Evolutionary conservation across 139 green algal genomes (phyloP).

Genomic region (Coccomyxa sp.): DNA sequence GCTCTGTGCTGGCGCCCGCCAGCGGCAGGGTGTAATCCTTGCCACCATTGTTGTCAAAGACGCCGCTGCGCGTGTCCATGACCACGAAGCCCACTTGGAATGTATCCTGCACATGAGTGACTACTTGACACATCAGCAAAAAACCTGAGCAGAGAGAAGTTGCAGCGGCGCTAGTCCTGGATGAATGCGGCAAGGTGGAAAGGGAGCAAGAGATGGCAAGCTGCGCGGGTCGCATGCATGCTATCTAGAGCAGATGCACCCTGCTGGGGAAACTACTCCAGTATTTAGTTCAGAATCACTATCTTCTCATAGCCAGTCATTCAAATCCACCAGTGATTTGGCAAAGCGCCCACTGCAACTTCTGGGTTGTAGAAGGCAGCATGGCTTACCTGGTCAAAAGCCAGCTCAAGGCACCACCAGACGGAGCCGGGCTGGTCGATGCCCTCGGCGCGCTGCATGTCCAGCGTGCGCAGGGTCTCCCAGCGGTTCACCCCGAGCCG

Average conservation of each 20-base stretch:
- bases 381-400: slow-evolving; percentile 3
- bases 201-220: background rate
- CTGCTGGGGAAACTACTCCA: background rate
- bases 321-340: too few species aligned
- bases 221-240: background rate
- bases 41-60: slow-evolving; percentile 72
- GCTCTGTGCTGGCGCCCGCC: slow-evolving; percentile 47
- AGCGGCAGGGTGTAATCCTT: slow-evolving; percentile 66
- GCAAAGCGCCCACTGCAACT: too few species aligned
- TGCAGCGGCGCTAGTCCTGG: background rate
- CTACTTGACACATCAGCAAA: background rate
- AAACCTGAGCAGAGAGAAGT: background rate
- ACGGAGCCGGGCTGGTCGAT: slow-evolving; percentile 14
- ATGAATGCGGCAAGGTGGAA: background rate
- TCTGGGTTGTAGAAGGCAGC: background rate
- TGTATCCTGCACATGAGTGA: slow-evolving; percentile 21
- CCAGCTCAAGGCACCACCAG: slow-evolving; percentile 21
- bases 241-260: background rate
- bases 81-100: slow-evolving; percentile 81
- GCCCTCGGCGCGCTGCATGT: slow-evolving; percentile 38
- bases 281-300: background rate
- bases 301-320: too few species aligned
- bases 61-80: slow-evolving; percentile 41
- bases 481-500: slow-evolving; percentile 72
- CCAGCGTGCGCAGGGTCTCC: slow-evolving; percentile 53